phyloP scores from a whole-genome alignment of 106 monocot genomes.

The Iris macrosiphon region DNA sequence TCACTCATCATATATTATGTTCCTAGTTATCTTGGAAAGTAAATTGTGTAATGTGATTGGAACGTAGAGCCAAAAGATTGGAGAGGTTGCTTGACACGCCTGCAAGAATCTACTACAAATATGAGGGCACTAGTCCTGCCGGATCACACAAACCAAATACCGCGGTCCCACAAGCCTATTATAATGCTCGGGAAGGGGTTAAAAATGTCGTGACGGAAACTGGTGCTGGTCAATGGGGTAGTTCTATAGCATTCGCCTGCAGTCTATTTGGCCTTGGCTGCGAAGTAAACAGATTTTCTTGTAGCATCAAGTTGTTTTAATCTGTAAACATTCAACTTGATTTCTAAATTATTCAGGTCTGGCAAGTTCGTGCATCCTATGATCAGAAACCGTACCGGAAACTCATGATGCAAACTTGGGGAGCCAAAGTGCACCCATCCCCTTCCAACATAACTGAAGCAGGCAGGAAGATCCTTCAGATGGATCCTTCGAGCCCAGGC shows the following conservation, averaged over 20 bases:
- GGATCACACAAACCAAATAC: constrained; percentile 89
- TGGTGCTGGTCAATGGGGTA: constrained; percentile 91
- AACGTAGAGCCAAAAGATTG: constrained; percentile 58
- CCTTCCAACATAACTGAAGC: constrained; percentile 49
- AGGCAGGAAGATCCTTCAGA: constrained; percentile 51
- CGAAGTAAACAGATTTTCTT: constrained; percentile 33
- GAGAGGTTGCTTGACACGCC: constrained; percentile 72
- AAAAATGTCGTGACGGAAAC: constrained; percentile 84
- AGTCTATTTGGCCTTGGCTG: constrained; percentile 73
- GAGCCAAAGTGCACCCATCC: constrained; percentile 83
- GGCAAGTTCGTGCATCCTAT: constrained; percentile 88
- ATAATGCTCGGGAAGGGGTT: constrained; percentile 64
- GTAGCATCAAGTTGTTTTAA: background rate
- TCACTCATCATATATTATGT: background rate
- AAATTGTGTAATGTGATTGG: background rate
- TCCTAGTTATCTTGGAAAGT: background rate
- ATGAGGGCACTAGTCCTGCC: constrained; percentile 86
- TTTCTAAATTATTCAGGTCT: constrained; percentile 39
- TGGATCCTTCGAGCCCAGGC: constrained; percentile 57
- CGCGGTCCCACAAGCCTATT: constrained; percentile 80
- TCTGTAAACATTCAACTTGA: background rate
- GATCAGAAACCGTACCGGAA: constrained; percentile 82
- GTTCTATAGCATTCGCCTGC: constrained; percentile 67
- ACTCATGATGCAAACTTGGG: constrained; percentile 98
- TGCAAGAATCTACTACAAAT: constrained; percentile 91